Conservation (phyloP, 2,329 filamentous ascomycete genomes). For the Nannizziopsis arthrosporioides region DNA sequence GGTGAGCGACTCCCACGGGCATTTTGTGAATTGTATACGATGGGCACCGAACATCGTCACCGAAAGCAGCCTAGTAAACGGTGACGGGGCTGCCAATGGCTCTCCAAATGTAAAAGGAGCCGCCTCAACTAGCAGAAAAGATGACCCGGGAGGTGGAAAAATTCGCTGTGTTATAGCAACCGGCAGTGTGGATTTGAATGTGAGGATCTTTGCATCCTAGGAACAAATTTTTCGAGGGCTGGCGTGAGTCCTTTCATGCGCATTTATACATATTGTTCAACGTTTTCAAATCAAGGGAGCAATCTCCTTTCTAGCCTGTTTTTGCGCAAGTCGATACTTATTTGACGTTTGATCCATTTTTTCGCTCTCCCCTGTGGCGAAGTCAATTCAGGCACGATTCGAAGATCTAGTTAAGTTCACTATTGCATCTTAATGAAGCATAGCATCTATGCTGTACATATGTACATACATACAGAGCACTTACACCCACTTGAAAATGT, state of each 20-base stretch:
- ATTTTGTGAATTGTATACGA: conserved; percentile 74
- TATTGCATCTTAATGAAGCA: too few relatives aligned
- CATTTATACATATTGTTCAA: neutral
- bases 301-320: too few relatives aligned
- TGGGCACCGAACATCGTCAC: conserved; percentile 73
- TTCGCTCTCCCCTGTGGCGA: too few relatives aligned
- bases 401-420: too few relatives aligned
- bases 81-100: conserved; percentile 15
- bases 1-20: conserved; percentile 62
- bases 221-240: neutral
- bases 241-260: neutral
- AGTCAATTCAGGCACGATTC: too few relatives aligned
- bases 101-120: conserved; percentile 12
- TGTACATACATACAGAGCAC: too few relatives aligned
- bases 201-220: conserved; percentile 58
- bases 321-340: too few relatives aligned
- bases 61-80: conserved; percentile 32
- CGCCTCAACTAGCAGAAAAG: conserved; percentile 41
- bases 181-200: conserved; percentile 68
- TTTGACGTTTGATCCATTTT: too few relatives aligned
- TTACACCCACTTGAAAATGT: too few relatives aligned
- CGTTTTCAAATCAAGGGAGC: too few relatives aligned
- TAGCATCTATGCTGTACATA: too few relatives aligned
- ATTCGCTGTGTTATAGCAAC: conserved; percentile 77
- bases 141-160: conserved; percentile 39